Evolutionary conservation across 1,284 basidiomycete genomes (phyloP), one percentile per base, ranked within the genome.

Genomic region (Melampsora larici-populina): DNA sequence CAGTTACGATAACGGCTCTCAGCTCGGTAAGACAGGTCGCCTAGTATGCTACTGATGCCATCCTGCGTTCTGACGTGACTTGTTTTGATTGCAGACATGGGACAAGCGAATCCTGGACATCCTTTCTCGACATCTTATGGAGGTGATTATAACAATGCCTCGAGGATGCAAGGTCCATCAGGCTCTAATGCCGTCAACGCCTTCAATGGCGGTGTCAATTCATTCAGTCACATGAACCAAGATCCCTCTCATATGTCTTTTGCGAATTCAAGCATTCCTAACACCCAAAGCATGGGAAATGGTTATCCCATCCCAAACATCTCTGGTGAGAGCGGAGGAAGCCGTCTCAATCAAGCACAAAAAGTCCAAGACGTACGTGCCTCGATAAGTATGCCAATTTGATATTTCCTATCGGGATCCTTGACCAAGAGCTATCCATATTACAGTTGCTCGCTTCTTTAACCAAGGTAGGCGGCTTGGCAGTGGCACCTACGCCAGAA

Each of bases 331-430:
- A 82, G 85, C 48, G 83, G 86, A 49, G 90, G 91, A 79, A 90
- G 92, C 74, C 89, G 91, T 31, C 85, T 92, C 33, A 91, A 92
- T 81, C 90, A 92, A 85, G 91, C 91, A 4, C 88, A 89, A 75
- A 91, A 88, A 83, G 91, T 92, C 1, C 91, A 92, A 81, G 90
- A 91, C 82, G 88, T 88, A 79, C 63, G 85, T 79, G 36, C 17
- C 0, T 18, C 21, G 8, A 0, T 46, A 26, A 18, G 13, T n/a
- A 70, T 17, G 6, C 26, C 48, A 21, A 0, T 8, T 17, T 17
- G 31, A 46, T 13, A 18, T 43, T 49, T 33, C 24, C 26, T 48
- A n/a, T 48, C 40, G 36, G n/a, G 18, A 24, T 40, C 69, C 5
- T 76, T 67, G 62, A 6, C 2, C n/a, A 31, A 76, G 33, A 48